phyloP scores from a whole-genome alignment of 2,329 filamentous ascomycete genomes.

The Dactylellina haptotyla region DNA sequence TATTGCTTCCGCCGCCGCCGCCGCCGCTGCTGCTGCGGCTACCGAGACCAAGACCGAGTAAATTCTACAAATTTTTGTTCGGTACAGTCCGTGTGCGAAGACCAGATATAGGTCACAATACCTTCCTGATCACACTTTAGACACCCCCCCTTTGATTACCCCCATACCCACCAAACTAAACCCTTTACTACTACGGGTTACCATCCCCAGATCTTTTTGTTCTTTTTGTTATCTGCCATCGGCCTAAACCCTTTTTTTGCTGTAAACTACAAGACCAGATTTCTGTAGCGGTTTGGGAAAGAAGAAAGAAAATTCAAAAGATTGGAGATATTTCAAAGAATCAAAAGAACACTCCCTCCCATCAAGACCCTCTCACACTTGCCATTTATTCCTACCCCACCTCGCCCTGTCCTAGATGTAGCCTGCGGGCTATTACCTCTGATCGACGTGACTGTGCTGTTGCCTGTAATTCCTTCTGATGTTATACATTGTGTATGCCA shows the following conservation, averaged over 20 bases:
- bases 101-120: neutral
- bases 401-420: too few relatives aligned
- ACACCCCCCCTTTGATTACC: neutral
- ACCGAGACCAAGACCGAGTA: too few relatives aligned
- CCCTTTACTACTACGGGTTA: neutral
- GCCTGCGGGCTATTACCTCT: too few relatives aligned
- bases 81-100: too few relatives aligned
- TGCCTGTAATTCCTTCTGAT: too few relatives aligned
- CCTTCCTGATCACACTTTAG: neutral
- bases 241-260: constrained; percentile 7
- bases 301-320: constrained; percentile 2
- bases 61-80: too few relatives aligned
- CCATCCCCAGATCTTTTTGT: neutral
- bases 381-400: neutral
- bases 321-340: constrained; percentile 31
- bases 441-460: too few relatives aligned
- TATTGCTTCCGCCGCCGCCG: constrained; percentile 69
- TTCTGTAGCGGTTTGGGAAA: constrained; percentile 21
- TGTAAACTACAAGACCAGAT: constrained; percentile 34
- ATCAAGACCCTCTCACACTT: neutral
- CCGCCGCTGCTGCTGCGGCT: too few relatives aligned
- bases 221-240: constrained; percentile 19
- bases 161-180: neutral
- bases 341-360: neutral
- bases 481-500: too few relatives aligned